A percentile compares a stretch with the other conserved stretches of the same genome.
Conservation (phyloP, 495 filamentous ascomycete genomes). For the Neurospora discreta region DNA sequence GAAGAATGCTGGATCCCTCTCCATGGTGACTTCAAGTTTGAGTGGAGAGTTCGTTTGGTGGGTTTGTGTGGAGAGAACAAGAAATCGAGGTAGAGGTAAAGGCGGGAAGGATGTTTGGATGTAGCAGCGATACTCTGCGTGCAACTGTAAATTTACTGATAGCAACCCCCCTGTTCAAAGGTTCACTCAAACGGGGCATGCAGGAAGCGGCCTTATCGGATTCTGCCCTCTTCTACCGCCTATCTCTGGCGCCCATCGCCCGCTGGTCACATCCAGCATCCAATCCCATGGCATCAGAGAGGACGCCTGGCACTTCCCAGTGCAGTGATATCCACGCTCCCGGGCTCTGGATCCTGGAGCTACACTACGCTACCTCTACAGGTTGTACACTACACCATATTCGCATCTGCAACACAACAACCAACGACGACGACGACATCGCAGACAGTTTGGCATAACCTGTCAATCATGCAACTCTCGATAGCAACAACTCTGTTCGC, state of each 20-base stretch:
- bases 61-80: not conserved
- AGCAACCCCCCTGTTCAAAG: not conserved
- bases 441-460: conserved; percentile 3
- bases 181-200: not conserved
- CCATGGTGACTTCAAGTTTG: not conserved
- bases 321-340: not conserved
- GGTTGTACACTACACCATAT: not conserved
- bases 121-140: not conserved
- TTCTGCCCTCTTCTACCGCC: not conserved
- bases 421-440: conserved; percentile 4
- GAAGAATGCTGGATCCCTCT: conserved; percentile 27
- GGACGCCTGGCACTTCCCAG: not conserved
- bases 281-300: not conserved
- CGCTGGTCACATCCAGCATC: not conserved
- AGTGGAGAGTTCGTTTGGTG: not conserved
- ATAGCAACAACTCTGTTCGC: conserved; percentile 50
- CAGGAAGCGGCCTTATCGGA: not conserved
- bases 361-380: not conserved
- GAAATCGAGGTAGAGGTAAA: not conserved
- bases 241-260: not conserved
- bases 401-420: conserved; percentile 8
- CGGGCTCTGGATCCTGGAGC: not conserved
- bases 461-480: conserved; percentile 47
- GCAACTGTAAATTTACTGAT: not conserved
- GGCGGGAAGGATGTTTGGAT: not conserved